Evolutionary conservation across 225 moss, liverwort and hornwort genomes (phyloP), one percentile per base, ranked within the genome.

Genomic region (Polytrichum commune): DNA sequence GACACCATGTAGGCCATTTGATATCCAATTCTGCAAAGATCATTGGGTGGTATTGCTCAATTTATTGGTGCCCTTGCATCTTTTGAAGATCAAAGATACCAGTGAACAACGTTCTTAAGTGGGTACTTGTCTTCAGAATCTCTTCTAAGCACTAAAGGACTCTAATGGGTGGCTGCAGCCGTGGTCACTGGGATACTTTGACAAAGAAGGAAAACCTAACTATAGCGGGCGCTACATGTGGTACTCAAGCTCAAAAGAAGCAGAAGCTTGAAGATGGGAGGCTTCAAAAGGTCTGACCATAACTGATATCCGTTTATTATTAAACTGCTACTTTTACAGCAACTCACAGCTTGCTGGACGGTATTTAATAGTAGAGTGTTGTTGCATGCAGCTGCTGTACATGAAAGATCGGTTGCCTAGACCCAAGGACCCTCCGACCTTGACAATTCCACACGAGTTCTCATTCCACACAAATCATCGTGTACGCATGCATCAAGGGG

Each of bases 181-280:
- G 54, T 67, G 66, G 78, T 60, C 84, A 70, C 69, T 81, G 73
- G 38, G 78, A 75, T 60, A 70, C 70, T 75, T 61, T 54, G 54
- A 67, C 53, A 26, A 68, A 38, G 60, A 70, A 33, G 63, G 78
- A 81, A 62, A 55, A 75, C 13, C 66, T 75, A 67, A 67, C 63
- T 54, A 77, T 74, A 63, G 60, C 68, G 24, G 54, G 38, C 54
- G 35, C 66, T 28, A 81, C 63, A 33, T 84, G 69, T 72, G 62
- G 66, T 38, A 69, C 32, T 75, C 81, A 78, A 84, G 93, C 93
- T 66, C 87, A 89, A 55, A 95, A 95, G 76, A 95, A 93, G 71
- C 95, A 91, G 69, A 95, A 93, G 75, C 88, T 95, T 33, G 95
- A 93, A 56, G 88, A 85, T 68, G 91, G 83, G 61, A 76, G 85